Evolutionary conservation across 805 yeast genomes (phyloP).

Genomic region (Metschnikowia matae): DNA sequence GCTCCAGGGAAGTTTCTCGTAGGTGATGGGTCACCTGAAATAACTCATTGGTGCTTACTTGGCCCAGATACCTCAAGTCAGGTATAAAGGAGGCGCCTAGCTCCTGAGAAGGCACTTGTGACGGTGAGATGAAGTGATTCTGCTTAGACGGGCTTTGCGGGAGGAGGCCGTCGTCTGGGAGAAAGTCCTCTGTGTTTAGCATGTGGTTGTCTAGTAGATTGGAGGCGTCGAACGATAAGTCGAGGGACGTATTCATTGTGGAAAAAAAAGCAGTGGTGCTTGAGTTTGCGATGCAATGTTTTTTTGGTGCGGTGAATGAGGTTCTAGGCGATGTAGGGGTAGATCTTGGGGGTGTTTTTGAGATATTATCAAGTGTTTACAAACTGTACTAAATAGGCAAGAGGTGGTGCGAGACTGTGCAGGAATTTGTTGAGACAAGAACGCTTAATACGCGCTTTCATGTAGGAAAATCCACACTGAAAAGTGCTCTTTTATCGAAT

Average conservation of each 20-base stretch:
- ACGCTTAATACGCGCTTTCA: no score
- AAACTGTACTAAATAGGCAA: constrained; percentile 14
- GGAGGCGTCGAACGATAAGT: constrained; percentile 16
- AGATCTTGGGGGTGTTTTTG: not conserved
- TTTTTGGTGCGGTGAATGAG: not conserved
- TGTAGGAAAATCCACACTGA: not conserved
- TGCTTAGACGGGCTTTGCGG: constrained; percentile 14
- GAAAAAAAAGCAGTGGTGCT: not conserved
- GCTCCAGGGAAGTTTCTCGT: constrained; percentile 16
- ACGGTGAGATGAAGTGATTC: not conserved
- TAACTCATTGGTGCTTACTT: constrained; percentile 24
- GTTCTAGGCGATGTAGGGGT: not conserved
- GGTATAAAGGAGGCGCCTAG: constrained; percentile 13
- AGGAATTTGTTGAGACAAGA: not conserved
- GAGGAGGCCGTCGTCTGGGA: constrained; percentile 6
- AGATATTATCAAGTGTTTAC: constrained; percentile 11
- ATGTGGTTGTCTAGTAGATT: constrained; percentile 17
- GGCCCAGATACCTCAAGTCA: constrained; percentile 13
- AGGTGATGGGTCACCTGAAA: constrained; percentile 29
- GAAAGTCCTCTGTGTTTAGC: constrained; percentile 13
- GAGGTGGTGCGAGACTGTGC: not conserved
- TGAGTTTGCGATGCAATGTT: not conserved
- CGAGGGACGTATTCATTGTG: constrained; percentile 15
- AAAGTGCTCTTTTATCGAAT: no score
- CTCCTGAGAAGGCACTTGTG: constrained; percentile 6